Percentiles rank a stretch among this genome's conserved stretches.
Conservation (phyloP, 1,139 yeast species). For the Taphrina pruni region DNA sequence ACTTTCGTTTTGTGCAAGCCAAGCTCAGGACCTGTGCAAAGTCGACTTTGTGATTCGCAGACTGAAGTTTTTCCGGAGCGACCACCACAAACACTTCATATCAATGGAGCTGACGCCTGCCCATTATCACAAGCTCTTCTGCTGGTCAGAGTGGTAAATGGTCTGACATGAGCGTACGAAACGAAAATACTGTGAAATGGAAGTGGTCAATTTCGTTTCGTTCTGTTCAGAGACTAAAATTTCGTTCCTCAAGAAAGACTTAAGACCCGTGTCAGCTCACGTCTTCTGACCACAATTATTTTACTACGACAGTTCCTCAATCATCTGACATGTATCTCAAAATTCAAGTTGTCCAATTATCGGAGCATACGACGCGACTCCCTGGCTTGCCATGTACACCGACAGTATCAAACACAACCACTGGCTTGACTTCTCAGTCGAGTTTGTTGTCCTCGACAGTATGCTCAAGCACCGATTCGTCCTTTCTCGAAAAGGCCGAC, state of each 20-base stretch:
- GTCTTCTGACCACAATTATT: neutral
- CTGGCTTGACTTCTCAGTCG: neutral
- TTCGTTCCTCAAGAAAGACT: neutral
- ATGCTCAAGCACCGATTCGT: neutral
- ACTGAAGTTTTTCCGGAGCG: neutral
- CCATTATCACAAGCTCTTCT: neutral
- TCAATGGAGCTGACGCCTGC: neutral
- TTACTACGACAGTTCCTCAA: neutral
- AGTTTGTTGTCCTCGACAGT: neutral
- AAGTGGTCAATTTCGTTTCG: neutral
- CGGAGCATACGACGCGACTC: neutral
- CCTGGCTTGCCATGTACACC: neutral
- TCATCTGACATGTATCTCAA: slow-evolving; percentile 7
- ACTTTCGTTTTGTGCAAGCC: neutral
- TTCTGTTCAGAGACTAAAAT: neutral
- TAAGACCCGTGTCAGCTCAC: neutral
- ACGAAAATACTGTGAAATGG: neutral
- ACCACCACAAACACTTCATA: slow-evolving; percentile 1
- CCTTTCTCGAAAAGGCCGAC: neutral
- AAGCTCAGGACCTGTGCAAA: neutral
- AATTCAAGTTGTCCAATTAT: slow-evolving; percentile 8
- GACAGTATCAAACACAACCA: neutral
- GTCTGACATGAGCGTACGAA: neutral
- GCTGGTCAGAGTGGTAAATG: too few species aligned
- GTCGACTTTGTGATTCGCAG: neutral